Base-by-base conservation (phyloP, 257 asterid genomes). In the Dorcoceras hygrometricum region DNA sequence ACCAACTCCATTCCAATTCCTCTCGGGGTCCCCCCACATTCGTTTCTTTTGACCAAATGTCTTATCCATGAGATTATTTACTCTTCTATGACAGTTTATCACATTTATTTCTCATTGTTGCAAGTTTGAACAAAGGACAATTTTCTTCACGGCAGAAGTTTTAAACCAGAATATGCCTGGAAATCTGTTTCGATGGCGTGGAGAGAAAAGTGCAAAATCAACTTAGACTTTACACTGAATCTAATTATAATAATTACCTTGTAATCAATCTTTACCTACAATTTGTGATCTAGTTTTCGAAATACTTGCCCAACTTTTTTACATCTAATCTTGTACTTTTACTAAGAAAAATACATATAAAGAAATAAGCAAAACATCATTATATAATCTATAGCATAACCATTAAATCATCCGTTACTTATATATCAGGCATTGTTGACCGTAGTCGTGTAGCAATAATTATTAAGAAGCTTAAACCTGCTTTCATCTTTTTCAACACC, bases 401-500 rank as follows among this genome's bases (percentile, higher is more conserved):
- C 4, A 16, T 19, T 12, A 39, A 14, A 27, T 14, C 7, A 3
- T 19, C 22, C 1, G 34, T 16, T 16, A 14, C 27, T 27, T 27
- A 4, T 32, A 16, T 3, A 59, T 59, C 10, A 3, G 23, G 8
- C 23, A 27, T 6, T 27, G 43, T 59, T 25, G 25, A 9, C n/a
- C 48, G 16, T 16, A 24, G 12, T 55, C 2, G 46, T 14, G 39
- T 16, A 58, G 59, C 34, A 18, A 65, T 16, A 29, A 77, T 66
- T 16, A 62, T 36, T 61, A 55, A 39, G 58, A 61, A 65, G 58
- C 23, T 62, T 62, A 50, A 72, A 59, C 50, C 31, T 5, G 53
- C 61, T 16, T 58, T 59, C 53, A 29, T 69, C 63, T 25, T 66
- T 62, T 61, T 63, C 62, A 24, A 51, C 51, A 34, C 69, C 24